Evolutionary conservation across 2,329 filamentous ascomycete genomes (phyloP), one percentile per base, ranked within the genome.

Genomic region (Parastagonospora nodorum): DNA sequence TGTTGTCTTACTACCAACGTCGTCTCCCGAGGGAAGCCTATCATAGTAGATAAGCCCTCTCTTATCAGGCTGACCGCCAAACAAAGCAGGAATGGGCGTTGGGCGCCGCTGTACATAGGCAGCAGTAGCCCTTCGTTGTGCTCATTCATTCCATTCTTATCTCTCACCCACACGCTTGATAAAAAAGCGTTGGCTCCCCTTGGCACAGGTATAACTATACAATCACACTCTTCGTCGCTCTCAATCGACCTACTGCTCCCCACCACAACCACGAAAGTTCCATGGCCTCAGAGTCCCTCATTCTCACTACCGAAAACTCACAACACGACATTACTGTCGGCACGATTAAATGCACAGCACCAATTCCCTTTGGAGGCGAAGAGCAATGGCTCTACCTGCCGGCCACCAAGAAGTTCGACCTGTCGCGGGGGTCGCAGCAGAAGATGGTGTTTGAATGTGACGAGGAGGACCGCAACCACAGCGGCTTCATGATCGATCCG

Each of bases 371-470:
- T 47, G 73, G 74, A 49, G 73, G 74, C 51, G 70, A 76, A 43
- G 60, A 57, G 36, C 69, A 74, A 68, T 77, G 74, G 74, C 69
- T 72, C 57, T 77, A 74, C 55, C 66, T 71, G 41, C 71, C 73
- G 8, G 60, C 68, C 19, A 73, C 73, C 46, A 74, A 68, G 45
- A 74, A 73, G 50, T 77, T 77, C 67, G 74, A 77, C 48, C 64
- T 77, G 14, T 74, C 72, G 14, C 68, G 74, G 28, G 72, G 72
- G 39, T 69, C 68, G 35, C 53, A 62, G 48, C 65, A 62, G 43
- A 73, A 69, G 52, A 66, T 77, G 54, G 60, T 69, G 37, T 61
- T 77, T 42, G 72, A 75, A 45, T 74, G 72, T 55, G 73, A 77
- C 57, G 73, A 75, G 58, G 66, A 65, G 35, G 66, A 73, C 16